phyloP scores from a whole-genome alignment of 2,329 filamentous ascomycete species.

The Colletotrichum tamarilloi region DNA sequence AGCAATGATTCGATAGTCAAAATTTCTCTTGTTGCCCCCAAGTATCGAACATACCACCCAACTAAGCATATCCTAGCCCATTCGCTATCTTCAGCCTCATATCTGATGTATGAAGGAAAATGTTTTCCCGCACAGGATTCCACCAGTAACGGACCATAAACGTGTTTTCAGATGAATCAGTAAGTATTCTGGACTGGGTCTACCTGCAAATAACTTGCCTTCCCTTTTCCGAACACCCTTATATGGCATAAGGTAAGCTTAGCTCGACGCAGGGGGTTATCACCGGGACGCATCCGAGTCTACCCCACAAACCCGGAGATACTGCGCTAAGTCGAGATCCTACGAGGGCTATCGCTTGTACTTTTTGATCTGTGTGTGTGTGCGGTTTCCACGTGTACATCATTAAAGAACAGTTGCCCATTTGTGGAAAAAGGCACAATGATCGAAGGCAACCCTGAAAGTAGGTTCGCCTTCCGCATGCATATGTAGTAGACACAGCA shows the following conservation, averaged over 20 bases:
- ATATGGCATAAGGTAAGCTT: neutral
- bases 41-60: neutral
- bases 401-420: neutral
- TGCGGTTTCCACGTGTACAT: neutral
- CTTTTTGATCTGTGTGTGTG: neutral
- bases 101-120: constrained; percentile 1
- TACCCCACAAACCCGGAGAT: constrained; percentile 20
- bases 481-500: neutral
- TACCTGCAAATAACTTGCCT: neutral
- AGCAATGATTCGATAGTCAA: neutral
- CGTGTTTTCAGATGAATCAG: neutral
- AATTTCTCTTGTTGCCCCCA: neutral
- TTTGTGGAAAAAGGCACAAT: constrained; percentile 25
- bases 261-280: neutral
- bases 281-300: neutral
- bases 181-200: neutral
- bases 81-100: neutral
- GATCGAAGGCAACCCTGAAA: neutral
- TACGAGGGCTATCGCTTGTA: neutral
- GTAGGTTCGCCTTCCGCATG: neutral
- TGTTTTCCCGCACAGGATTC: neutral
- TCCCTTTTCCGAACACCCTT: neutral
- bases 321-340: neutral
- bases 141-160: neutral
- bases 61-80: neutral